Evolutionary conservation across 208 protist species (phyloP).

Genomic region (Leishmania major): DNA sequence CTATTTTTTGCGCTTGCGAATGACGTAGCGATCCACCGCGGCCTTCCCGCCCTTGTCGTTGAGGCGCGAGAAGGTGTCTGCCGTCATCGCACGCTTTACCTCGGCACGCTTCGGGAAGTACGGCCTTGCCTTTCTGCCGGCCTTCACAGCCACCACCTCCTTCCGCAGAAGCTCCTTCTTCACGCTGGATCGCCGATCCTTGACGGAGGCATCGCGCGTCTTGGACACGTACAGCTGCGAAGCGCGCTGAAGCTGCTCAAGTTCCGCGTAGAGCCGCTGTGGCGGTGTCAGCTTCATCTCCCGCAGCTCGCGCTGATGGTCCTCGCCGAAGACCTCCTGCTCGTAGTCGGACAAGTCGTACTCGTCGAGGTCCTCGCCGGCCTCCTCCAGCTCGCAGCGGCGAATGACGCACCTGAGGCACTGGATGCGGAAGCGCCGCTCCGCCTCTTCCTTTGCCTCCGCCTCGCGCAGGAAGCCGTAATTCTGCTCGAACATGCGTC

Average conservation of each 20-base stretch:
- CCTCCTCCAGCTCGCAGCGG: slow-evolving; percentile 71
- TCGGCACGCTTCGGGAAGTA: slow-evolving; percentile 84
- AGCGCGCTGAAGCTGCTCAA: slow-evolving; percentile 70
- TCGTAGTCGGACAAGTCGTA: slow-evolving; percentile 86
- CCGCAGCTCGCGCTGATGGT: slow-evolving; percentile 60
- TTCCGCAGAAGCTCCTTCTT: slow-evolving; percentile 65
- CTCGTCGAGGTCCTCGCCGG: slow-evolving; percentile 70
- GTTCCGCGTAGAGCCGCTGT: slow-evolving; percentile 47
- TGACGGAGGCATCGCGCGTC: slow-evolving; percentile 41
- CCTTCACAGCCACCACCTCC: slow-evolving; percentile 73
- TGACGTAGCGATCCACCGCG: slow-evolving; percentile 84
- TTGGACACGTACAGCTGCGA: slow-evolving; percentile 66
- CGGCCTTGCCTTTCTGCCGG: slow-evolving; percentile 62
- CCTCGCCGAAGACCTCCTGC: slow-evolving; percentile 74
- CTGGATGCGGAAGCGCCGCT: slow-evolving; percentile 64
- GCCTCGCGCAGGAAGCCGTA: slow-evolving; percentile 84
- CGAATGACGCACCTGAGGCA: slow-evolving; percentile 70
- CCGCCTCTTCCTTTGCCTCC: slow-evolving; percentile 71
- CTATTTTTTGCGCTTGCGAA: slow-evolving; percentile 47
- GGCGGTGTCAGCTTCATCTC: slow-evolving; percentile 64
- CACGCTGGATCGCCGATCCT: slow-evolving; percentile 45
- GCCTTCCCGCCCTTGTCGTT: slow-evolving; percentile 74
- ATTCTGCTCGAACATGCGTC: slow-evolving; percentile 63
- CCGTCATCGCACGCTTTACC: slow-evolving; percentile 70
- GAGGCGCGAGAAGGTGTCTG: slow-evolving; percentile 75